Percentiles rank a stretch among this genome's conserved stretches.
These are phyloP conservation scores for Rhizopus sp. DNA, from an alignment of 371 early-diverging fungal genomes.

Conservation along the genomic window DNA sequence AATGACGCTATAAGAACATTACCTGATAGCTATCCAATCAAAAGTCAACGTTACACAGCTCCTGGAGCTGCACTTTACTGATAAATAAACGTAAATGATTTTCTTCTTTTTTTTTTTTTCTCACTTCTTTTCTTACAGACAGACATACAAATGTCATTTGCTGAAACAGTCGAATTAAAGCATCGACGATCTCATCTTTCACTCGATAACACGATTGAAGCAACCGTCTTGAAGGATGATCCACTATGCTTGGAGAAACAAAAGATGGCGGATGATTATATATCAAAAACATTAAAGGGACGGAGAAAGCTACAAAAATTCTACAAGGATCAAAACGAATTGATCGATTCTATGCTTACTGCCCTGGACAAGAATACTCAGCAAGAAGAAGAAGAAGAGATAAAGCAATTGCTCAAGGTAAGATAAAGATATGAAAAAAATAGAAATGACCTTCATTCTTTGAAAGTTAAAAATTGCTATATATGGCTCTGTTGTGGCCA, in stretches of 20 bases:
- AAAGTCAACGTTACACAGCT: neutral
- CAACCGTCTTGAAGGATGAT: conserved; percentile 6
- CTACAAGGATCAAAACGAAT: conserved; percentile 82
- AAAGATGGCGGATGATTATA: conserved; percentile 32
- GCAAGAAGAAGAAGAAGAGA: conserved; percentile 49
- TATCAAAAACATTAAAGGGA: conserved; percentile 10
- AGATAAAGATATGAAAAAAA: conserved; percentile 2
- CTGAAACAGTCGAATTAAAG: conserved; percentile 9
- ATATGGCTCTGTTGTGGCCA: conserved; percentile 81
- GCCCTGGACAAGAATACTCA: conserved; percentile 43
- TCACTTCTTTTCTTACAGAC: neutral
- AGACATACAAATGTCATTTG: neutral
- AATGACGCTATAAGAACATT: too few relatives aligned
- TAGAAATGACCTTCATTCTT: neutral
- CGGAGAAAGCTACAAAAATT: conserved; percentile 54
- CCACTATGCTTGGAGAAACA: conserved; percentile 24
- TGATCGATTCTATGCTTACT: conserved; percentile 74
- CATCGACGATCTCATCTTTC: neutral
- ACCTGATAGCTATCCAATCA: neutral
- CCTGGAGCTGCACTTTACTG: too few relatives aligned
- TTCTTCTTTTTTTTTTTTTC: conserved; percentile 1
- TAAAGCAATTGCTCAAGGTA: conserved; percentile 56
- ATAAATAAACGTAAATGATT: neutral
- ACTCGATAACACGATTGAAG: neutral
- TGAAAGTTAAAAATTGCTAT: conserved; percentile 79